Base-by-base conservation (phyloP, 805 yeast species). In the Saccharomycopsis sp. region DNA sequence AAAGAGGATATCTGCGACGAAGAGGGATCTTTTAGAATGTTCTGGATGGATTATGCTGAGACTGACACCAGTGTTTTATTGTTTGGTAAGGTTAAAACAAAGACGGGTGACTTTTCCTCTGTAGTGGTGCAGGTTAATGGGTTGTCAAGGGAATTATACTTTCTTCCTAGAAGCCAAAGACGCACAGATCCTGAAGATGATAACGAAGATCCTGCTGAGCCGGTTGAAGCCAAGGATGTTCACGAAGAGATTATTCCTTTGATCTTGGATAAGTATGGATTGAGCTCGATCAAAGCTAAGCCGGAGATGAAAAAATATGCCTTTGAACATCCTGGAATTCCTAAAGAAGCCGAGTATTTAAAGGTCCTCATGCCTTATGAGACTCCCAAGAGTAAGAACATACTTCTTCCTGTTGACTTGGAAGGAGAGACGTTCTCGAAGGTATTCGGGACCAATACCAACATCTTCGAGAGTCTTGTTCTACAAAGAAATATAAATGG, bases 21-120 rank as follows among this genome's bases (percentile, higher is more conserved):
- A n/a, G 70, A 75, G 2, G 80, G 78, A 51, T 64, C 77, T 0
- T 79, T 91, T 68, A 81, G 82, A 65, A 84, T 93, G 85, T 94
- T 80, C 70, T 94, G 97, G 97, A 72, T 88, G 34, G 99, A 94
- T 71, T 91, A 84, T 69, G 78, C 87, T 23, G 98, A 93, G 68
- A 82, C 86, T 12, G 88, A 85, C 59, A 79, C 79, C 64, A 73
- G 84, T 0, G 72, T 94, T 54, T 69, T 89, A 19, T 75, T 94
- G 8, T 93, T 87, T 69, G 99, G 99, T 56, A 90, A 91, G 68
- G 79, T 87, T 12, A 77, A 79, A 58, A 77, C 91, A 2, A 73
- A 73, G 7, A 84, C 83, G 19, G 57, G 56, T 15, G 73, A 77
- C 8, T 69, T 81, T 24, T 87, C 85, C 2, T 89, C 96, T 1